Evolutionary conservation across 2,329 filamentous ascomycete genomes (phyloP).

Genomic region (Raffaelea albimanens): DNA sequence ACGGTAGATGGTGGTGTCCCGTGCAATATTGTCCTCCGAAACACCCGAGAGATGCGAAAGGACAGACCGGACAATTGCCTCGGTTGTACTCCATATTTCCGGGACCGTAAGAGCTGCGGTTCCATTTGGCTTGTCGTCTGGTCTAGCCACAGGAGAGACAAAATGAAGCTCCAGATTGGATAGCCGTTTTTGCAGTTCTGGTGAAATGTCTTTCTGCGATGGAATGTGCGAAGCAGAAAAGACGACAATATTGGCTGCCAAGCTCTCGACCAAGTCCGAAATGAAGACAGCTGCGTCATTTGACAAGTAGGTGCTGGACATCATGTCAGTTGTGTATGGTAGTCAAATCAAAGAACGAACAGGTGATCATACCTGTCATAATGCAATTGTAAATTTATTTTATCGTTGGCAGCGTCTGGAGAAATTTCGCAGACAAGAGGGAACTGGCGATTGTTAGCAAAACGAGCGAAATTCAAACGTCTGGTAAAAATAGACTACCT

Average conservation of each 20-base stretch:
- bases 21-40: slow-evolving; percentile 38
- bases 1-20: slow-evolving; percentile 67
- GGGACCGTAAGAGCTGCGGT: background rate
- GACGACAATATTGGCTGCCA: background rate
- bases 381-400: slow-evolving; percentile 52
- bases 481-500: slow-evolving; percentile 15
- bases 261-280: background rate
- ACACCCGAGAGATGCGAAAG: slow-evolving; percentile 50
- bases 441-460: slow-evolving; percentile 26
- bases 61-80: slow-evolving; percentile 43
- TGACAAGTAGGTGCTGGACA: background rate
- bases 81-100: slow-evolving; percentile 37
- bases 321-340: background rate
- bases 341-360: no score
- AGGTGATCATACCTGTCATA: slow-evolving; percentile 40
- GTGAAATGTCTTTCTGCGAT: background rate
- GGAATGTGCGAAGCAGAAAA: background rate
- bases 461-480: background rate
- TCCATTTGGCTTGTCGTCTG: no score
- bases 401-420: slow-evolving; percentile 43
- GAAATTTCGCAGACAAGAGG: slow-evolving; percentile 69
- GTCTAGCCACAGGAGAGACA: background rate
- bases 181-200: background rate
- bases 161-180: background rate
- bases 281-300: background rate